These are phyloP conservation scores for Epichloe sp. DNA, from an alignment of 2,329 filamentous ascomycete species.

Conservation along the genomic window DNA sequence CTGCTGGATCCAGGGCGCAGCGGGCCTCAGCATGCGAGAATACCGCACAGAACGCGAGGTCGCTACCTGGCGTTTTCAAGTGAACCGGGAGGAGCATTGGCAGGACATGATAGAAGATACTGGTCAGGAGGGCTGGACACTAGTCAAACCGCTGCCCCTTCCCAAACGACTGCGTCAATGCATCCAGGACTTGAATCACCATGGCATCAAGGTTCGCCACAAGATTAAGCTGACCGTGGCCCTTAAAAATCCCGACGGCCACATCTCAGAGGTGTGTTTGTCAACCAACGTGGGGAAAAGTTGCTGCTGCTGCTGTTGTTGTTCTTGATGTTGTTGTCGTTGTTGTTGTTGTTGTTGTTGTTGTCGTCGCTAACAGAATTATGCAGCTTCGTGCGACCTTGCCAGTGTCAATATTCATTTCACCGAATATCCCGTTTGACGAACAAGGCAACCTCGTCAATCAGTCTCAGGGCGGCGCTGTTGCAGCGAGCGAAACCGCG, in stretches of 20 bases:
- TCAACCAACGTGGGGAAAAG: background rate
- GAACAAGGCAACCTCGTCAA: slow-evolving; percentile 70
- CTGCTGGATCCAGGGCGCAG: slow-evolving; percentile 38
- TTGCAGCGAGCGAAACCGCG: slow-evolving; percentile 37
- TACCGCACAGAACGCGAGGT: slow-evolving; percentile 55
- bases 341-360: background rate
- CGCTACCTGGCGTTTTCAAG: slow-evolving; percentile 41
- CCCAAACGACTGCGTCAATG: slow-evolving; percentile 74
- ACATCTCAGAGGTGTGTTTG: slow-evolving; percentile 65
- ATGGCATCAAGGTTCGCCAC: slow-evolving; percentile 84
- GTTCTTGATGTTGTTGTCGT: background rate
- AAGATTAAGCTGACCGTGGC: slow-evolving; percentile 87
- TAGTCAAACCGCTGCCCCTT: slow-evolving; percentile 52
- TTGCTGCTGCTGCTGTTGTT: background rate
- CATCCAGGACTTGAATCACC: slow-evolving; percentile 77
- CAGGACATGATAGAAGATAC: slow-evolving; percentile 55
- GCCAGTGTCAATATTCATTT: slow-evolving; percentile 88
- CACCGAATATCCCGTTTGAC: slow-evolving; percentile 79
- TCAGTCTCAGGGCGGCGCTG: slow-evolving; percentile 38
- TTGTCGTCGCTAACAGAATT: background rate
- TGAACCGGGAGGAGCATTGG: slow-evolving; percentile 49
- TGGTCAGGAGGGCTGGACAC: slow-evolving; percentile 51
- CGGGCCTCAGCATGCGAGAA: slow-evolving; percentile 34
- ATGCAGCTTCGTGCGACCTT: slow-evolving; percentile 69
- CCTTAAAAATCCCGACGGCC: slow-evolving; percentile 87